Evolutionary conservation across 2,329 filamentous ascomycete genomes (phyloP).

Genomic region (Penicillium expansum): DNA sequence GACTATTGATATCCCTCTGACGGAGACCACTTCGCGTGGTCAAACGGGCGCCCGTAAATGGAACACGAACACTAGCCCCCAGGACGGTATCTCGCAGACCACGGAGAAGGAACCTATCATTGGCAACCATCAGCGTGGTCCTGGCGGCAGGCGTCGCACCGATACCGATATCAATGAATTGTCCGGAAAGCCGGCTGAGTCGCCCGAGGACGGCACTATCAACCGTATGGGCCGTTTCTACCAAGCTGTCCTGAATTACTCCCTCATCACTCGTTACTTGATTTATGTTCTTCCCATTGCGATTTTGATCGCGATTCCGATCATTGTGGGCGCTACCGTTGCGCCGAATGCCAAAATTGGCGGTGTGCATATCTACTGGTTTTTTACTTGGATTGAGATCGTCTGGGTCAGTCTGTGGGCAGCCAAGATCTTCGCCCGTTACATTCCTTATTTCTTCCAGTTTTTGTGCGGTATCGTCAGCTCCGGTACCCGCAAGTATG

Average conservation of each 20-base stretch:
- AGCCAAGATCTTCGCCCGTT: slow-evolving; percentile 59
- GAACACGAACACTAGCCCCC: slow-evolving; percentile 29
- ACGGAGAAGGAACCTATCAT: slow-evolving; percentile 33
- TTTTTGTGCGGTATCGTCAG: slow-evolving; percentile 62
- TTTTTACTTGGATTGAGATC: slow-evolving; percentile 65
- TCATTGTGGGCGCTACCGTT: slow-evolving; percentile 58
- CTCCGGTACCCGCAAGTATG: slow-evolving; percentile 63
- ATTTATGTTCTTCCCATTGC: slow-evolving; percentile 61
- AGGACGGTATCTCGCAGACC: slow-evolving; percentile 19
- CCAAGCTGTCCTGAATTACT: slow-evolving; percentile 60
- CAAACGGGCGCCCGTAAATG: slow-evolving; percentile 46
- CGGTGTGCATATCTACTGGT: slow-evolving; percentile 57
- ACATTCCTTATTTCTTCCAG: slow-evolving; percentile 59
- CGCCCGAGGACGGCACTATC: slow-evolving; percentile 54
- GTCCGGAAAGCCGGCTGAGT: slow-evolving; percentile 35
- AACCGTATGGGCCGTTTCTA: slow-evolving; percentile 61
- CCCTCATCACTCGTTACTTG: slow-evolving; percentile 62
- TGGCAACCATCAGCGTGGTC: slow-evolving; percentile 18
- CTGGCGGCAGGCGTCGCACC: slow-evolving; percentile 34
- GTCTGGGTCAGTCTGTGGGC: slow-evolving; percentile 64
- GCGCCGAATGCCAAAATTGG: slow-evolving; percentile 51
- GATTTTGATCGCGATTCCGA: slow-evolving; percentile 59
- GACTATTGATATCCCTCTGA: slow-evolving; percentile 62
- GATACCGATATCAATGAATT: slow-evolving; percentile 26
- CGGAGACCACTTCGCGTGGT: slow-evolving; percentile 52